Percentiles rank a stretch among this genome's conserved stretches.
Conservation (phyloP, 2,329 filamentous ascomycete genomes). For the Cladosporium sp. region DNA sequence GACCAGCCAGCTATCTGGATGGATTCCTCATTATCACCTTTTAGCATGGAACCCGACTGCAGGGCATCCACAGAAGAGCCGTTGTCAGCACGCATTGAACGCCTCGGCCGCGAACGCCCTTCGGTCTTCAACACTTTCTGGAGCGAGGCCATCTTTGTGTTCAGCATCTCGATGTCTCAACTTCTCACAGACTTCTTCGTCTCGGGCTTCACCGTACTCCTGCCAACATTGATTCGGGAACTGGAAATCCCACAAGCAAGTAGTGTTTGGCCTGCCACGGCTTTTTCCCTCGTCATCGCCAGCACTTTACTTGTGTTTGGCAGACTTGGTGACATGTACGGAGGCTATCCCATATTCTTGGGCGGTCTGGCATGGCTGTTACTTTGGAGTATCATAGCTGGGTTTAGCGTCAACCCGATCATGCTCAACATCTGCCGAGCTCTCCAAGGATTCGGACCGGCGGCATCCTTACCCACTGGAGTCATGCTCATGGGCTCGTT, state of each 20-base stretch:
- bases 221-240: constrained; percentile 63
- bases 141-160: constrained; percentile 62
- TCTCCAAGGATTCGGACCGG: constrained; percentile 36
- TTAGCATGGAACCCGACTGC: background rate
- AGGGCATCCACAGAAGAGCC: background rate
- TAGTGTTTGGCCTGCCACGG: constrained; percentile 54
- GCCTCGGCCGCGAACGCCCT: constrained; percentile 63
- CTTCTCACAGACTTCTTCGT: constrained; percentile 66
- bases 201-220: constrained; percentile 69
- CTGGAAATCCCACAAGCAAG: constrained; percentile 68
- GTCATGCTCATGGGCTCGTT: constrained; percentile 35
- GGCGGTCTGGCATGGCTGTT: constrained; percentile 53
- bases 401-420: constrained; percentile 33
- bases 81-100: constrained; percentile 48
- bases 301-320: constrained; percentile 51
- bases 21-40: background rate
- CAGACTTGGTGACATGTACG: constrained; percentile 57
- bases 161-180: constrained; percentile 45
- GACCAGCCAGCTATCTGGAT: background rate
- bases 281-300: constrained; percentile 51
- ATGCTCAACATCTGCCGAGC: constrained; percentile 39
- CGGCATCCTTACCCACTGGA: constrained; percentile 35
- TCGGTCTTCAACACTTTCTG: constrained; percentile 54
- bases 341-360: constrained; percentile 62
- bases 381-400: constrained; percentile 34